Evolutionary conservation across 371 early-diverging fungal species (phyloP).

Genomic region (Mucor irregularis): DNA sequence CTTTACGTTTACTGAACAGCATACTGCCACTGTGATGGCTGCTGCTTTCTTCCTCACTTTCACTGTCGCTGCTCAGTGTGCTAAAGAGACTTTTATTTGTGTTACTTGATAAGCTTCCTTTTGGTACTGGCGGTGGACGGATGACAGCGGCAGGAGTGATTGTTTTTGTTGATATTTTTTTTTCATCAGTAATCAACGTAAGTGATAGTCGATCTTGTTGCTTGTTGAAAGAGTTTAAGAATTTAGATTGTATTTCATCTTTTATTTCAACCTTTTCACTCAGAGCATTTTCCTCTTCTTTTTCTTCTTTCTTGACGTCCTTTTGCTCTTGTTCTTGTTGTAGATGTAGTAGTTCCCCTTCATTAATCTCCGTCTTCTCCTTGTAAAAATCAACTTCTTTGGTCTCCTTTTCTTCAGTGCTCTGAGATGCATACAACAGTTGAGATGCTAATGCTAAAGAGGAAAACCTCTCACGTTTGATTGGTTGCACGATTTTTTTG

Average conservation of each 20-base stretch:
- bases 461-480: not conserved
- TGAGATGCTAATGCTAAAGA: constrained; percentile 10
- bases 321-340: not conserved
- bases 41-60: constrained; percentile 4
- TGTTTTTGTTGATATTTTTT: not conserved
- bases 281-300: not conserved
- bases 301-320: not conserved
- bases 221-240: not conserved
- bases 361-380: not conserved
- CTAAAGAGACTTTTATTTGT: constrained; percentile 2
- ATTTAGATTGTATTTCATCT: not conserved
- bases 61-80: constrained; percentile 7
- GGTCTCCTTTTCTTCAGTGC: too few species aligned
- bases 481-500: not conserved
- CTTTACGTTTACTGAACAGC: not conserved
- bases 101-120: not conserved
- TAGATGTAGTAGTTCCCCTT: not conserved
- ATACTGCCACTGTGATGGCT: not conserved
- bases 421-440: constrained; percentile 8
- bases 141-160: not conserved
- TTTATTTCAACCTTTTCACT: not conserved
- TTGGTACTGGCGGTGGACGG: not conserved
- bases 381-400: too few species aligned
- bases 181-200: not conserved
- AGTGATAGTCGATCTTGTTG: too few species aligned